These are phyloP conservation scores for Melastoma candidum DNA, from an alignment of 441 rosid species.

Conservation along the genomic window DNA sequence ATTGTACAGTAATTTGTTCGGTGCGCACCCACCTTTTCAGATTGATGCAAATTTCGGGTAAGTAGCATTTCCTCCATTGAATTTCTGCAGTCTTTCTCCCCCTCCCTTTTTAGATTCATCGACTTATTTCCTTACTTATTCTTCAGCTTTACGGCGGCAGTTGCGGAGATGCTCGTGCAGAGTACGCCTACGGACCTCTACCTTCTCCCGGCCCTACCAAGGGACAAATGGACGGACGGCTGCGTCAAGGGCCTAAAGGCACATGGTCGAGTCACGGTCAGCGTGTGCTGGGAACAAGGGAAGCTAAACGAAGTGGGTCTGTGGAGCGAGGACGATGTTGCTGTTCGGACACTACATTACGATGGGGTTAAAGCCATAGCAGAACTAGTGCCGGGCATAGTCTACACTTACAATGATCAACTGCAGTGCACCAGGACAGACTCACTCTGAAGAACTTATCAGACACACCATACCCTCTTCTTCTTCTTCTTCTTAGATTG, in stretches of 20 bases:
- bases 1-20: constrained; percentile 18
- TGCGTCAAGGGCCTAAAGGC: constrained; percentile 13
- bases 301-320: constrained; percentile 10
- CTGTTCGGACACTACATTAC: constrained; percentile 6
- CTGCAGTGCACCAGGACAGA: constrained; percentile 3
- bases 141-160: constrained; percentile 11
- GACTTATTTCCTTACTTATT: not conserved
- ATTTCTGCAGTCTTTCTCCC: not conserved
- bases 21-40: constrained; percentile 22
- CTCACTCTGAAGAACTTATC: not conserved
- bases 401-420: constrained; percentile 10
- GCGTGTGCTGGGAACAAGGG: constrained; percentile 11
- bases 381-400: not conserved
- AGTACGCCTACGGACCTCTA: constrained; percentile 13
- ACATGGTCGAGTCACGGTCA: constrained; percentile 9
- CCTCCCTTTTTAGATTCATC: not conserved
- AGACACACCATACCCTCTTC: too few species aligned
- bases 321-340: constrained; percentile 4
- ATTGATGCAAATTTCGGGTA: constrained; percentile 23
- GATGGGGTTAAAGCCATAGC: constrained; percentile 3
- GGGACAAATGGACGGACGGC: constrained; percentile 16
- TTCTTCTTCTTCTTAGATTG: too few species aligned
- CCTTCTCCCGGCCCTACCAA: constrained; percentile 15
- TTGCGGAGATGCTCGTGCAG: constrained; percentile 12
- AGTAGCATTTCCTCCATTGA: constrained; percentile 1